These are phyloP conservation scores for Sphagnum magellanicum DNA, from an alignment of 228 moss, liverwort and hornwort genomes.

Conservation along the genomic window DNA sequence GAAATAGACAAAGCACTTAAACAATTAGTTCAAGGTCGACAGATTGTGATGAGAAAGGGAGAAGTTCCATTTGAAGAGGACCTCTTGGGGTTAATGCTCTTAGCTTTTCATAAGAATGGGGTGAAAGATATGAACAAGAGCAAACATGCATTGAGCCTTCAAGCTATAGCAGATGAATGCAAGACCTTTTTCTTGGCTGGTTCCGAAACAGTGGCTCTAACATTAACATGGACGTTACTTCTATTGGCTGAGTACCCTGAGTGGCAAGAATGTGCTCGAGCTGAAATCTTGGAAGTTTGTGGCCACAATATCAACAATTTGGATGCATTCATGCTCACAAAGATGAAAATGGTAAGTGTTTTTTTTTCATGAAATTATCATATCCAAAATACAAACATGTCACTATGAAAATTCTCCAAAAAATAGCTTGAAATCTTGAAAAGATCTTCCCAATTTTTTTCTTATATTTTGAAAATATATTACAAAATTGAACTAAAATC, in stretches of 20 bases:
- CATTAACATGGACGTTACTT: conserved; percentile 22
- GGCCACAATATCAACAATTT: background rate
- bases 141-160: conserved; percentile 1
- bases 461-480: too few species aligned
- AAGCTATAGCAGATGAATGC: conserved; percentile 17
- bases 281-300: conserved; percentile 14
- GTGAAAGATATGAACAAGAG: conserved; percentile 1
- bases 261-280: conserved; percentile 8
- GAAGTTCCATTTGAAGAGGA: conserved; percentile 5
- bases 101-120: conserved; percentile 6
- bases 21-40: background rate
- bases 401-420: too few species aligned
- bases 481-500: too few species aligned
- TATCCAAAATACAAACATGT: too few species aligned
- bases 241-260: conserved; percentile 14
- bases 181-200: conserved; percentile 27
- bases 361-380: too few species aligned
- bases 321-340: background rate
- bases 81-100: conserved; percentile 16
- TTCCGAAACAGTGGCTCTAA: conserved; percentile 16
- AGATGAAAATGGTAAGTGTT: too few species aligned
- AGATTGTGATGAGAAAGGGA: background rate
- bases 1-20: conserved; percentile 13
- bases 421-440: too few species aligned
- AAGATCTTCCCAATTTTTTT: too few species aligned